Evolutionary conservation across 345 rosid genomes (phyloP), one percentile per base, ranked within the genome.

Genomic region (Eucalyptus marginata): DNA sequence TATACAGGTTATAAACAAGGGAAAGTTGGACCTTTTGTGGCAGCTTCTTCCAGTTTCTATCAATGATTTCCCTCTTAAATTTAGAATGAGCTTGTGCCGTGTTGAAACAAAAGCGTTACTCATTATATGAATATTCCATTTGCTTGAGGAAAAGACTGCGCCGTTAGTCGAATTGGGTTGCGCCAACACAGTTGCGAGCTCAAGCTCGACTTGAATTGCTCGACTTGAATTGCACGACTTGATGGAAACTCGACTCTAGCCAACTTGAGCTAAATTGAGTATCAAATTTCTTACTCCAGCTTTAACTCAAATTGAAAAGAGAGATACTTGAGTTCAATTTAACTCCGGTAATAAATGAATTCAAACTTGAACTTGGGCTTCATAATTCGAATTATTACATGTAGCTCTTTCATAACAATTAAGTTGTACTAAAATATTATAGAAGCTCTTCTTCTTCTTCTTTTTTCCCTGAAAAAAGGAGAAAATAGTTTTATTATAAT

Each of bases 21-120:
- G 79, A 68, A 68, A 68, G 79, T 4, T 15, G 43, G 79, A 68
- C 43, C 11, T 16, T 71, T 71, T 71, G 81, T 46, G 81, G 81
- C 46, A 36, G 20, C 20, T 71, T 71, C 81, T 18, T 71, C 22
- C 81, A 20, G 3, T 71, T 71, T 36, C 44, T 71, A 71, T 71
- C 27, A 18, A 71, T n/a, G 20, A 64, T 64, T 16, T 11, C 81
- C 14, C 8, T 36, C 46, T 71, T 18, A 18, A 36, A 18, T 71
- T 36, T 76, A 11, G 36, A 36, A 76, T 40, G 83, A 43, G 44
- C 44, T 5, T 4, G 22, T 15, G 54, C 7, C 3, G 22, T 5
- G 54, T 51, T 0, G 13, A 11, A 29, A 59, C 29, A 2, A 56
- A 0, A 22, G 0, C 3, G 1, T 0, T 25, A 58, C n/a, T 58